Conservation (phyloP, 2,329 filamentous ascomycete genomes). For the Fusarium sulawesiense region DNA sequence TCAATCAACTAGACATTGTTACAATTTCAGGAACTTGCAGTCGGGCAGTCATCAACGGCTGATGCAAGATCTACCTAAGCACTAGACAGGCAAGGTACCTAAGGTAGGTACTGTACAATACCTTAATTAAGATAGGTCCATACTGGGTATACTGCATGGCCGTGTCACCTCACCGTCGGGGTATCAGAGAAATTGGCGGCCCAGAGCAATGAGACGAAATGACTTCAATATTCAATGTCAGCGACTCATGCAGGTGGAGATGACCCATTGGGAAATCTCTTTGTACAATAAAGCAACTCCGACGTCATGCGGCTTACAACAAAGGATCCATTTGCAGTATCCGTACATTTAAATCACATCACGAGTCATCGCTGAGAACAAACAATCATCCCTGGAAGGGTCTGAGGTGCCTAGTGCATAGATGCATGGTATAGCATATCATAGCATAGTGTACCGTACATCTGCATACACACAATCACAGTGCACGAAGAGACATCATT, state of each 20-base stretch:
- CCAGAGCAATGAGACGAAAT: background rate
- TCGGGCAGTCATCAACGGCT: background rate
- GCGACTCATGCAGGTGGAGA: background rate
- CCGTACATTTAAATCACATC: background rate
- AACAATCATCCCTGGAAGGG: background rate
- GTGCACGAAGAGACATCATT: background rate
- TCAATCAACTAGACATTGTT: constrained; percentile 21
- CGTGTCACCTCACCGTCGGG: background rate
- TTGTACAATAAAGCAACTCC: constrained; percentile 17
- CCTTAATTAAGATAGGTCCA: background rate
- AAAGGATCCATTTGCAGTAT: background rate
- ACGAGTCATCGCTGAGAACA: background rate
- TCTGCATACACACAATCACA: background rate
- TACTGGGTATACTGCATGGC: background rate
- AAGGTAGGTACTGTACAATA: background rate
- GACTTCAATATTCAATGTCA: background rate
- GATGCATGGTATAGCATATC: background rate
- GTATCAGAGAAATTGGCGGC: background rate
- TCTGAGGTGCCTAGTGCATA: no score
- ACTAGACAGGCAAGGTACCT: background rate
- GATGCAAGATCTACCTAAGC: background rate
- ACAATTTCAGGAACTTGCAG: constrained; percentile 25
- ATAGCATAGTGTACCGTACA: background rate
- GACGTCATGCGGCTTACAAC: background rate
- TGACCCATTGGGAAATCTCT: constrained; percentile 9